Base-by-base conservation (phyloP, 176 grass and related monocot species). In the Eremochloa ophiuroides region DNA sequence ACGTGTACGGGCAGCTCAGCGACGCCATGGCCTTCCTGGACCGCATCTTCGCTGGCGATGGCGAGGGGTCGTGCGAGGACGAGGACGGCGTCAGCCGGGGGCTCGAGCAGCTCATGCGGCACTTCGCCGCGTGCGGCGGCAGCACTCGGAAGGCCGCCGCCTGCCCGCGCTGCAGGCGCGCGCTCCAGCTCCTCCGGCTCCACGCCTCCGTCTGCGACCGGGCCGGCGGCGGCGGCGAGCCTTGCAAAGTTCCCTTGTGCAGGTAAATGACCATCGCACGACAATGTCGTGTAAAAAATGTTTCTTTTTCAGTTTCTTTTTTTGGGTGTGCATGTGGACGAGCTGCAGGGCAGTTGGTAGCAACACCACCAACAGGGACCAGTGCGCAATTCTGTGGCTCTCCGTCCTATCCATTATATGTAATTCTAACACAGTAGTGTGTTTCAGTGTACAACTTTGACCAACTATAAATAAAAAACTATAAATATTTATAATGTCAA, bases 201-300 rank as follows among this genome's bases (percentile, higher is more conserved):
- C 94, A 97, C 81, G 88, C 94, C 60, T 85, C 91, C 30, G 77
- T 89, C 42, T 97, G 94, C 56, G 73, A 85, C 48, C 30, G 59
- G 60, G 10, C 27, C 75, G 38, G 62, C 27, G 28, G 15, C n/a
- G 44, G 41, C 37, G 65, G 25, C 62, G 23, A 78, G 39, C 51
- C 64, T 16, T 94, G 89, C 89, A 71, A 78, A 33, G 84, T 97
- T 33, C 82, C 94, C 25, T 46, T 93, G 25, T 91, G 91, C 91
- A 89, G 73, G 94, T 97, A 88, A 50, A 17, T 30, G 6, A 18
- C 4, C 15, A 61, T n/a, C n/a, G n/a, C 35, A 42, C 17, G 5
- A 7, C 17, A 26, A 59, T 11, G 39, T 38, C 38, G 15, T 65
- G n/a, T 4, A 7, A 4, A 30, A 1, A 20, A 20, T 0, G 2